Percentiles rank a stretch among this genome's conserved stretches.
Evolutionary conservation across 2,329 filamentous ascomycete genomes (phyloP).

Genomic region (Arthrobotrys pseudoclavata): DNA sequence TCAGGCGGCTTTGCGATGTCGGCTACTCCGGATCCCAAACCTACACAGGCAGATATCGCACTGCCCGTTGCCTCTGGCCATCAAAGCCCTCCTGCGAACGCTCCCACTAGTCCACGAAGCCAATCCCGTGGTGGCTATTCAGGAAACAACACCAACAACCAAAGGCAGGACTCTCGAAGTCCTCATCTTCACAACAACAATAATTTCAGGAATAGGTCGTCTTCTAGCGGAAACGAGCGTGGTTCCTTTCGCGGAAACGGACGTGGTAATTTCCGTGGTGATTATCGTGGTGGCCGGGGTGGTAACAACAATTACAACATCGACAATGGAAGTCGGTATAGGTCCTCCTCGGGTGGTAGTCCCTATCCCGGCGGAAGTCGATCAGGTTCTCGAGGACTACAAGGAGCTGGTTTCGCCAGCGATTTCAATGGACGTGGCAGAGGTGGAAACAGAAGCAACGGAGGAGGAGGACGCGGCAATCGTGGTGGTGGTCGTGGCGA

Average conservation of each 20-base stretch:
- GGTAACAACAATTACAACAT: not conserved
- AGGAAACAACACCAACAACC: conserved; percentile 24
- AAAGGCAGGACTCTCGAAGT: conserved; percentile 33
- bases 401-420: not conserved
- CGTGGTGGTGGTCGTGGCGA: conserved; percentile 18
- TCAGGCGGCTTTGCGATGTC: conserved; percentile 31
- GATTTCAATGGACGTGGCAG: conserved; percentile 2
- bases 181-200: conserved; percentile 20
- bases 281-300: conserved; percentile 5
- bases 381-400: conserved; percentile 36
- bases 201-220: conserved; percentile 36
- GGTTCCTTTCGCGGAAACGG: conserved; percentile 22
- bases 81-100: conserved; percentile 22
- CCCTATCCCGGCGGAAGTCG: conserved; percentile 44
- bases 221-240: conserved; percentile 30
- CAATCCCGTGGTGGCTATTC: conserved; percentile 32
- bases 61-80: conserved; percentile 1
- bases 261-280: conserved; percentile 6
- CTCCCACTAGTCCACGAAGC: conserved; percentile 34
- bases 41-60: conserved; percentile 19
- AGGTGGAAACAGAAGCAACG: not conserved
- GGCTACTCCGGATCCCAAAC: conserved; percentile 25
- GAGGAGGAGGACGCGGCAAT: conserved; percentile 16
- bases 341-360: conserved; percentile 48
- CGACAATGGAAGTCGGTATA: conserved; percentile 11